Percentiles rank a stretch among this genome's conserved stretches.
These are phyloP conservation scores for Myriangium duriaei DNA, from an alignment of 2,329 filamentous ascomycete species.

Conservation along the genomic window DNA sequence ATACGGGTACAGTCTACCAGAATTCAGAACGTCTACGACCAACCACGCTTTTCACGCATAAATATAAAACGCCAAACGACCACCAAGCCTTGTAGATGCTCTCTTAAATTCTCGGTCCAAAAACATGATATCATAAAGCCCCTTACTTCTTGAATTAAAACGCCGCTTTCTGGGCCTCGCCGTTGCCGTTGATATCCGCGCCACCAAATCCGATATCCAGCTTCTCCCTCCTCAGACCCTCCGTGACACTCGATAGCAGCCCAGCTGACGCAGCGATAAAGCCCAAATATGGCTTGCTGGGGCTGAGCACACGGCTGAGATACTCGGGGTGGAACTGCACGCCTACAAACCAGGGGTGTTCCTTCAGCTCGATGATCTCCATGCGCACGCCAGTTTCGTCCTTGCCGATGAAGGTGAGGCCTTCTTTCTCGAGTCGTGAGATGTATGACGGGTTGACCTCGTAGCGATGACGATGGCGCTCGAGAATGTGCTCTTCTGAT, in stretches of 20 bases:
- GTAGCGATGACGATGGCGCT: constrained; percentile 80
- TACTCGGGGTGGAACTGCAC: constrained; percentile 90
- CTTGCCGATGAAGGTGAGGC: constrained; percentile 65
- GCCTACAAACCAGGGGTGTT: constrained; percentile 75
- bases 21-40: no score
- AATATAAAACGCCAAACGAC: no score
- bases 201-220: constrained; percentile 7
- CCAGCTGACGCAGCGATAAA: constrained; percentile 70
- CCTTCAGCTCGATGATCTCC: constrained; percentile 70
- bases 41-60: no score
- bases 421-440: constrained; percentile 52
- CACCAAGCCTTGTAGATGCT: no score
- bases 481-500: constrained; percentile 35
- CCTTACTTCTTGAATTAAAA: no score
- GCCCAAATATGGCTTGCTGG: constrained; percentile 66
- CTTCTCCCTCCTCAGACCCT: constrained; percentile 11
- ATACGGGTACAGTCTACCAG: no score
- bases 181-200: constrained; percentile 5
- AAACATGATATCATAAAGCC: no score
- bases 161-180: constrained; percentile 9
- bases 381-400: constrained; percentile 67
- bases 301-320: constrained; percentile 58
- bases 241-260: constrained; percentile 41
- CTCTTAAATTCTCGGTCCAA: no score
- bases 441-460: constrained; percentile 78